Percentiles rank a stretch among this genome's conserved stretches.
Evolutionary conservation across 1,284 basidiomycete species (phyloP).

Genomic region (Melampsora larici-populina): DNA sequence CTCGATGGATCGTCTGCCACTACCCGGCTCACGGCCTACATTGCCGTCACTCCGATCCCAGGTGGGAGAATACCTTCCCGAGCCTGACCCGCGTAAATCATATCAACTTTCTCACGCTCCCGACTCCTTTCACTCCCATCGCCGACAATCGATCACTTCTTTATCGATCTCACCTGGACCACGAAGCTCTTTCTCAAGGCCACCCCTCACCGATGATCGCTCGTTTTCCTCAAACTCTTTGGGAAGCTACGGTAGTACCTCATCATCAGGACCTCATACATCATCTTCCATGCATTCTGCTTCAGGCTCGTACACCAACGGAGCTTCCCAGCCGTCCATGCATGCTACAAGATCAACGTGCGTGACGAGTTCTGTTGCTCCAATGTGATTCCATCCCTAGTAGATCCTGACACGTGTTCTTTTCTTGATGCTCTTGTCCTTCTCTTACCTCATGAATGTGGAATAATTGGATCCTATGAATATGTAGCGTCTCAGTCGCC

Average conservation of each 20-base stretch:
- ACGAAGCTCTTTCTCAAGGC: conserved; percentile 6
- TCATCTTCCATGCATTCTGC: background rate
- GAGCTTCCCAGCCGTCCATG: background rate
- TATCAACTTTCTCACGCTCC: conserved; percentile 17
- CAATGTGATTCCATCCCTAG: background rate
- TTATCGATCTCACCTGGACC: background rate
- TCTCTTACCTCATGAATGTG: background rate
- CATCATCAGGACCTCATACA: conserved; percentile 1
- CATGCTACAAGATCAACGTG: conserved; percentile 31
- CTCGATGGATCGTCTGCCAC: too few species aligned
- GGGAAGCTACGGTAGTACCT: too few species aligned
- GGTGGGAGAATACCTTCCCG: conserved; percentile 39
- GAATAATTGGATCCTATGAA: background rate
- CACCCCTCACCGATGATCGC: conserved; percentile 4
- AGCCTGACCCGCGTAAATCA: conserved; percentile 2
- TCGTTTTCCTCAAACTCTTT: too few species aligned
- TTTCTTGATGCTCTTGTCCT: background rate
- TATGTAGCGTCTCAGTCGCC: conserved; percentile 28
- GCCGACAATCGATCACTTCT: conserved; percentile 28
- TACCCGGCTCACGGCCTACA: conserved; percentile 12
- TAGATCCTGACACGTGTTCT: too few species aligned
- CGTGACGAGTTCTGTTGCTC: background rate
- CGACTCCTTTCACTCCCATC: conserved; percentile 16
- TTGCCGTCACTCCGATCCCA: conserved; percentile 35
- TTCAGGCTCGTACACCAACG: background rate